Evolutionary conservation across 345 rosid species (phyloP).

Genomic region (Euphorbia peplus): DNA sequence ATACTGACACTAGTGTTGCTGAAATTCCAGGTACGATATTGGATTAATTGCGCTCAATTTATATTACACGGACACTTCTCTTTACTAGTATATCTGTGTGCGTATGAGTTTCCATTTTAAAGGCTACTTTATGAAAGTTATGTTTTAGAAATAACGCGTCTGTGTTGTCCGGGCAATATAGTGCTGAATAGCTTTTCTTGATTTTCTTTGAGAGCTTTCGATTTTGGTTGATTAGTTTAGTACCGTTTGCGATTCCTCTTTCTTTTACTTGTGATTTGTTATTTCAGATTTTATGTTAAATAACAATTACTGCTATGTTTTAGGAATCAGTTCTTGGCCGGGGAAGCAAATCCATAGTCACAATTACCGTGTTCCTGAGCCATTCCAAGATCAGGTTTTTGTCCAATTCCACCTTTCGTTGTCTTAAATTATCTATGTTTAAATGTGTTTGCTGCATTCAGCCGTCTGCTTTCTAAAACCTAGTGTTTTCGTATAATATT

Average conservation of each 20-base stretch:
- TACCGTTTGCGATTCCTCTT: neutral
- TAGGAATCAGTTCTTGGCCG: conserved; percentile 79
- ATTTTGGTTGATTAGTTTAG: neutral
- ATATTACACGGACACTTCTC: too few species aligned
- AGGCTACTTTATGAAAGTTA: too few species aligned
- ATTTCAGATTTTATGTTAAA: neutral
- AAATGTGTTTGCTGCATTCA: neutral
- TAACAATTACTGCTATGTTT: neutral
- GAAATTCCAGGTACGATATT: conserved; percentile 63
- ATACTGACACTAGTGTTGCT: conserved; percentile 62
- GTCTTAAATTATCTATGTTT: neutral
- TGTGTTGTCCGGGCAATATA: too few species aligned
- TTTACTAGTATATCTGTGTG: too few species aligned
- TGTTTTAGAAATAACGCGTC: too few species aligned
- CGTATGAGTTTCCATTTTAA: too few species aligned
- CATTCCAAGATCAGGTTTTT: conserved; percentile 62
- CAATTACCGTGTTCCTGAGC: conserved; percentile 65
- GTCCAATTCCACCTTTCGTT: conserved; percentile 16
- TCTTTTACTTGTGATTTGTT: neutral
- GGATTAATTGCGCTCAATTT: neutral
- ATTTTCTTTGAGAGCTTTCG: neutral
- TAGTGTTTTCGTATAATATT: neutral
- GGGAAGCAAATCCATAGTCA: conserved; percentile 91
- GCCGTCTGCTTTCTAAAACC: neutral
- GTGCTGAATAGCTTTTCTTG: neutral